A percentile compares a stretch with the other conserved stretches of the same genome.
Conservation (phyloP, 148 eudicot species). For the Rhododendron vialii region DNA sequence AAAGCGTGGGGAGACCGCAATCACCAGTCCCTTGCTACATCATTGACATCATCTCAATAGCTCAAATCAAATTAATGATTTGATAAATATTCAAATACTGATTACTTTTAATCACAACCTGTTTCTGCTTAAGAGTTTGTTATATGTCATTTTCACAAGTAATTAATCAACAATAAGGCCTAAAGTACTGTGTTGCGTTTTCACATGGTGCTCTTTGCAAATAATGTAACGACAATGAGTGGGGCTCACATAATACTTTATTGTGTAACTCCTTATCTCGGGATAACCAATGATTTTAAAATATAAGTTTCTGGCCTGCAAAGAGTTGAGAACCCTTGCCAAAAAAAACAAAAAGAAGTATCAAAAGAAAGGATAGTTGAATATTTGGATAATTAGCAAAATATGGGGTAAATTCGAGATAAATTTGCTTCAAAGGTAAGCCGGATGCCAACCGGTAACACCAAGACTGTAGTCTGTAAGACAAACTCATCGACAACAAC, state of each 20-base stretch:
- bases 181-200: background rate
- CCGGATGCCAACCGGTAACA: background rate
- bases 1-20: no score
- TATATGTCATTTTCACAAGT: background rate
- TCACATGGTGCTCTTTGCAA: background rate
- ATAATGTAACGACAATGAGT: background rate
- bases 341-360: background rate
- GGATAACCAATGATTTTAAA: background rate
- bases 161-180: background rate
- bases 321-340: background rate
- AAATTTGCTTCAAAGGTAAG: background rate
- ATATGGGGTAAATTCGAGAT: background rate
- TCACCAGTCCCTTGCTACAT: background rate
- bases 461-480: no score
- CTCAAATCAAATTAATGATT: background rate
- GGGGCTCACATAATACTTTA: background rate
- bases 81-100: background rate
- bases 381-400: background rate
- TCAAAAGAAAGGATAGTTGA: background rate
- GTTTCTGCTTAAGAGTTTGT: background rate
- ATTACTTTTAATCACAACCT: background rate
- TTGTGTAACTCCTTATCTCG: background rate
- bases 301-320: background rate
- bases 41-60: background rate
- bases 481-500: background rate